These are phyloP conservation scores for Casuarina glauca DNA, from an alignment of 306 rosid species.

Conservation along the genomic window DNA sequence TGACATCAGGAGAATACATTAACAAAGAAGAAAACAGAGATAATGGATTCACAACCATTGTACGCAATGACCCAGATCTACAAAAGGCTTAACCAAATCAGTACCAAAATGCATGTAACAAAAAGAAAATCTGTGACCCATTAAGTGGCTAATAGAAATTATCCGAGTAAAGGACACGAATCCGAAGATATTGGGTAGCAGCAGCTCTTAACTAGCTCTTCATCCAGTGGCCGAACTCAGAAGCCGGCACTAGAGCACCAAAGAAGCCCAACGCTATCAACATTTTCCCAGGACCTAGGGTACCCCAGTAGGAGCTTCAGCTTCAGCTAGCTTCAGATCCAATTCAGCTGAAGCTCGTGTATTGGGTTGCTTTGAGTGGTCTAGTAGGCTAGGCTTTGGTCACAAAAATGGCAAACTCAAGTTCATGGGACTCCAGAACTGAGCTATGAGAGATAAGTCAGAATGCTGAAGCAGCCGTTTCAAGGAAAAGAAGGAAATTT, in stretches of 20 bases:
- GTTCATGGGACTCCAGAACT: no score
- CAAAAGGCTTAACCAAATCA: conserved; percentile 15
- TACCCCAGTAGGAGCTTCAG: no score
- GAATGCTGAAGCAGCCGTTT: no score
- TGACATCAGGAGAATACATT: neutral
- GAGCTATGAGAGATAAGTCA: no score
- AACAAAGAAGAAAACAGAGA: neutral
- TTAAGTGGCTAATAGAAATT: neutral
- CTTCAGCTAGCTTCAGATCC: no score
- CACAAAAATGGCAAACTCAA: no score
- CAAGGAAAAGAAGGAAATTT: no score
- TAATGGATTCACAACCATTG: conserved; percentile 12
- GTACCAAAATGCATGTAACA: neutral
- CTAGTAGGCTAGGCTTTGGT: no score
- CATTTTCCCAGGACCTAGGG: conserved; percentile 6
- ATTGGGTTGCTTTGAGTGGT: no score
- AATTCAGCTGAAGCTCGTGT: no score
- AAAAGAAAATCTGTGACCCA: neutral
- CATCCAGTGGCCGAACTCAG: conserved; percentile 13
- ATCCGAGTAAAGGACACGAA: neutral
- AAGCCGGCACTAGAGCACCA: conserved; percentile 33
- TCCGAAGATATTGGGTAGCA: conserved; percentile 4
- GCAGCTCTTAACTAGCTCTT: neutral
- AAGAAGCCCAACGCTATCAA: conserved; percentile 18
- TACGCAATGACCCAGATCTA: conserved; percentile 54